These are phyloP conservation scores for Nothopassalora personata DNA, from an alignment of 2,329 filamentous ascomycete genomes.

Conservation along the genomic window DNA sequence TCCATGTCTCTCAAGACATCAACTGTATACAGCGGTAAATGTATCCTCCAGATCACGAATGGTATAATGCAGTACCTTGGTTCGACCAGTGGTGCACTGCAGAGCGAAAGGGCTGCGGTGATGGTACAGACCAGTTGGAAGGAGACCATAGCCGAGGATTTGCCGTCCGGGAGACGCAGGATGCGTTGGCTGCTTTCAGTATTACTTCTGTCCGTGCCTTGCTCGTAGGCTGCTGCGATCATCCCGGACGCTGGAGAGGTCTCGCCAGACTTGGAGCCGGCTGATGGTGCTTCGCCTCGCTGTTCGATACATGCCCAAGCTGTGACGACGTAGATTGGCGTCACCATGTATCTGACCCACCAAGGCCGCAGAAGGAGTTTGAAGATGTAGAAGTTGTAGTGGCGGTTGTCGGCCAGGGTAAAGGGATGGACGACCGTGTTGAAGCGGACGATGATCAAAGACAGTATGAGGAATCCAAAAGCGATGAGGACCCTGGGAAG, in stretches of 20 bases:
- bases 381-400: constrained; percentile 97
- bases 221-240: background rate
- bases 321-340: constrained; percentile 65
- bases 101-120: constrained; percentile 69
- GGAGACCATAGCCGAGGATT: constrained; percentile 35
- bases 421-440: constrained; percentile 97
- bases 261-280: constrained; percentile 1
- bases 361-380: constrained; percentile 61
- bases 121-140: constrained; percentile 60
- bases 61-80: constrained; percentile 94
- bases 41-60: constrained; percentile 86
- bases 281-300: constrained; percentile 38
- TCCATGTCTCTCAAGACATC: background rate
- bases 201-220: background rate
- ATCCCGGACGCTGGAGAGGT: background rate
- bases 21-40: constrained; percentile 54
- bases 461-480: constrained; percentile 36
- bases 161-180: constrained; percentile 23
- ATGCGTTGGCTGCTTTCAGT: background rate
- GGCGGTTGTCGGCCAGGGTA: constrained; percentile 89
- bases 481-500: constrained; percentile 38
- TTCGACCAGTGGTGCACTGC: constrained; percentile 89
- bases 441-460: constrained; percentile 56
- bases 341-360: constrained; percentile 44
- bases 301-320: constrained; percentile 63